Evolutionary conservation across 441 rosid genomes (phyloP).

Genomic region (Populus trichocarpa): DNA sequence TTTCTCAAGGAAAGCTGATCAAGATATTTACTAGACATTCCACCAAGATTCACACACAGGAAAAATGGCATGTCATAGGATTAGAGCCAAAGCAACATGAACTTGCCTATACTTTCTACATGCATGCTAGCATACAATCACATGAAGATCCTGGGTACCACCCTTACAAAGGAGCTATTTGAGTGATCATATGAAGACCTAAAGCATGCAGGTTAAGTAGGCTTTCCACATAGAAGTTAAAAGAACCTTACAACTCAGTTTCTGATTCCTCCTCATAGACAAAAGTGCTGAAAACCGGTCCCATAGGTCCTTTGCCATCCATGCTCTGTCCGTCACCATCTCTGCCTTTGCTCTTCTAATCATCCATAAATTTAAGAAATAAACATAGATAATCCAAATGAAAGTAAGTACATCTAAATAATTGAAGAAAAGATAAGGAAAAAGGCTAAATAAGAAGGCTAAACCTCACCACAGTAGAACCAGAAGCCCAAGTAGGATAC

Average conservation of each 20-base stretch:
- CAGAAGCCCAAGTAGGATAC: conserved; percentile 73
- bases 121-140: neutral
- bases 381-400: neutral
- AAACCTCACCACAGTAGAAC: conserved; percentile 48
- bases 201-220: neutral
- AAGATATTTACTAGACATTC: neutral
- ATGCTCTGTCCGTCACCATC: conserved; percentile 31
- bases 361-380: conserved; percentile 20
- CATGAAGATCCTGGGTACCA: neutral
- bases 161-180: neutral
- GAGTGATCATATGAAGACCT: neutral
- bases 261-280: conserved; percentile 72
- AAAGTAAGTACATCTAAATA: conserved; percentile 2
- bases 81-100: neutral
- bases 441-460: conserved; percentile 9
- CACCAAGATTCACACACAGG: neutral
- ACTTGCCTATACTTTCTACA: neutral
- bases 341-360: conserved; percentile 41
- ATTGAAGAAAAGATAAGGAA: neutral
- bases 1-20: neutral
- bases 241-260: conserved; percentile 79
- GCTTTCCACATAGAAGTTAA: conserved; percentile 12
- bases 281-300: conserved; percentile 90
- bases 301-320: conserved; percentile 64
- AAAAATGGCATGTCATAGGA: neutral